Evolutionary conservation across 495 filamentous ascomycete genomes (phyloP), one percentile per base, ranked within the genome.

Genomic region (Polyplosphaeria fusca): DNA sequence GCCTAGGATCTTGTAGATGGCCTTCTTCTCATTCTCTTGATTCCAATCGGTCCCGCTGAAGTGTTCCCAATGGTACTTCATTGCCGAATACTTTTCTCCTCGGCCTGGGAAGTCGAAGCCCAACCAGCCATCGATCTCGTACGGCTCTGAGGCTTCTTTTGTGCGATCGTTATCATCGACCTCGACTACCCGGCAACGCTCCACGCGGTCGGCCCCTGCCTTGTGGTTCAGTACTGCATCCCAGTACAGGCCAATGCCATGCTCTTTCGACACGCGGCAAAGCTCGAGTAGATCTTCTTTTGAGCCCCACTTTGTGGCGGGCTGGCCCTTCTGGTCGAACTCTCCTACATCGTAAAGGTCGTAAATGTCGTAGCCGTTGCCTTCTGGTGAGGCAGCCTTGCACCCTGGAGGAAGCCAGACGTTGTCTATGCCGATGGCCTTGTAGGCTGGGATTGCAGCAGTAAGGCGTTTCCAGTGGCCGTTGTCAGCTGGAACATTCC

Each of bases 151-250:
- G n/a, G 84, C 73, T 4, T 76, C 74, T 49, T 78, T 68, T 27
- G 71, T 80, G 16, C 86, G 76, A 61, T 86, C 79, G 24, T 62
- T 45, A 12, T 45, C 47, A n/a, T 64, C 59, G 13, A 88, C 86
- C 65, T 84, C 81, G 44, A 86, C 74, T 2, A 79, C 83, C 38
- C 70, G 52, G 55, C 79, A 84, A 27, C 72, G 71, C 68, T 89
- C 83, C 14, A 74, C 77, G 52, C 72, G 73, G 67, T 89, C 86
- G 14, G 83, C 86, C 5, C 75, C 84, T 16, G 84, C 84, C 67
- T 88, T 89, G 69, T 89, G 87, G 58, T 89, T 91, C 42, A 89
- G 71, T 9, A 91, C 85, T 24, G 84, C 84, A 70, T 91, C 86
- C 79, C 83, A 89, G 64, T 86, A 83, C 4, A 88, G 61, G 1